Conservation (phyloP, 768 basidiomycete genomes). For the Kondoa malvinella region DNA sequence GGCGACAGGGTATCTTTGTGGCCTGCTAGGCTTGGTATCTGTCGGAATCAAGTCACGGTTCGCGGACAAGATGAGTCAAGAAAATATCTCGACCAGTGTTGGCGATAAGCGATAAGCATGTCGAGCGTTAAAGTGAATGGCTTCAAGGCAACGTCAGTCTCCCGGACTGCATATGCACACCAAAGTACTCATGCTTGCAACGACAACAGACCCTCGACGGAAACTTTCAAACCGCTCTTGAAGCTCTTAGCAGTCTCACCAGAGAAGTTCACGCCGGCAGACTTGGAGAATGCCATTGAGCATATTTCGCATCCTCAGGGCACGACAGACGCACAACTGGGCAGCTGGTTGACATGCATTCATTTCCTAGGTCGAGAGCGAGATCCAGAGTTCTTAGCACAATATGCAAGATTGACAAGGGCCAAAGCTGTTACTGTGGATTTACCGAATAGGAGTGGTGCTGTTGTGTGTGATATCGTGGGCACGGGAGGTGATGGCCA, state of each 20-base stretch:
- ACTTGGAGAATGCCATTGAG: constrained; percentile 50
- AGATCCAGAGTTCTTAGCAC: constrained; percentile 56
- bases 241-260: constrained; percentile 44
- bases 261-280: constrained; percentile 37
- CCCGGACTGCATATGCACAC: too few species aligned
- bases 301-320: constrained; percentile 39
- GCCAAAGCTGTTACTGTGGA: constrained; percentile 30
- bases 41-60: too few species aligned
- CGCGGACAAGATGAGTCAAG: too few species aligned
- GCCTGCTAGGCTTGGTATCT: too few species aligned
- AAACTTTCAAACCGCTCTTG: constrained; percentile 60
- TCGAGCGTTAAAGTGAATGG: too few species aligned
- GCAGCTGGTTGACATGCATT: constrained; percentile 72
- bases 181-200: too few species aligned
- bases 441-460: constrained; percentile 12
- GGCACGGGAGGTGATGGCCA: constrained; percentile 91
- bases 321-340: constrained; percentile 57
- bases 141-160: too few species aligned
- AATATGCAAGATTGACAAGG: constrained; percentile 52
- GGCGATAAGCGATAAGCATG: too few species aligned
- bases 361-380: constrained; percentile 63
- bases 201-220: constrained; percentile 34
- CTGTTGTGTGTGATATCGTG: constrained; percentile 49
- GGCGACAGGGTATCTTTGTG: too few species aligned
- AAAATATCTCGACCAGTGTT: too few species aligned